Conservation (phyloP, 164 flowering plant genomes). For the Cinnamomum micranthum region DNA sequence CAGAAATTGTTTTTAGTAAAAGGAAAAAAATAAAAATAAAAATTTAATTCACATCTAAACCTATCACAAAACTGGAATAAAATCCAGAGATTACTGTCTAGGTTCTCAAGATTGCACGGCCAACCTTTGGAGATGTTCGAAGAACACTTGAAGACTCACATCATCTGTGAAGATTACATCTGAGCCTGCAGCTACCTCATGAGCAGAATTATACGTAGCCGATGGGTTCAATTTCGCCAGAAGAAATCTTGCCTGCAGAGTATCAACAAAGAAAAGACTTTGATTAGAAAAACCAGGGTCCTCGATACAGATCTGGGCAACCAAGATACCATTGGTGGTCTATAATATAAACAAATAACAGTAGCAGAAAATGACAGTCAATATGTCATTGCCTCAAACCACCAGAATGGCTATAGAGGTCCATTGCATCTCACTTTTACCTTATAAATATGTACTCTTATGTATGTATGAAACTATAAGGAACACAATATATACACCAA, state of each 20-base stretch:
- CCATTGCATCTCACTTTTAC: neutral
- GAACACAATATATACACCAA: no score
- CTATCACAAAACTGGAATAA: neutral
- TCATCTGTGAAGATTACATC: constrained; percentile 95
- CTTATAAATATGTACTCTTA: no score
- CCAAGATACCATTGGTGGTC: neutral
- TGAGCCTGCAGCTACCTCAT: constrained; percentile 71
- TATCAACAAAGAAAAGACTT: neutral
- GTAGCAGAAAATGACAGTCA: no score
- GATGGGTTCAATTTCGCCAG: constrained; percentile 93
- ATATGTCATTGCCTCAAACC: neutral
- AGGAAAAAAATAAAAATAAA: neutral
- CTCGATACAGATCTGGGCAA: neutral
- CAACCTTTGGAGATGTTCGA: constrained; percentile 90
- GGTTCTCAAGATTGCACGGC: constrained; percentile 75
- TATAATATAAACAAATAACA: no score
- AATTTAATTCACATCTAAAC: neutral
- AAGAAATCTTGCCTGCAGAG: constrained; percentile 74
- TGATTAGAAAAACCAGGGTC: neutral
- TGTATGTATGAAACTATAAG: no score
- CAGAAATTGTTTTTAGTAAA: neutral
- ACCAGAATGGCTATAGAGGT: neutral
- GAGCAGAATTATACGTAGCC: constrained; percentile 69
- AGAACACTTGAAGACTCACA: constrained; percentile 92
- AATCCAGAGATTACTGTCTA: neutral